phyloP scores from a whole-genome alignment of 2,329 filamentous ascomycete species.

The Aureobasidium subglaciale region DNA sequence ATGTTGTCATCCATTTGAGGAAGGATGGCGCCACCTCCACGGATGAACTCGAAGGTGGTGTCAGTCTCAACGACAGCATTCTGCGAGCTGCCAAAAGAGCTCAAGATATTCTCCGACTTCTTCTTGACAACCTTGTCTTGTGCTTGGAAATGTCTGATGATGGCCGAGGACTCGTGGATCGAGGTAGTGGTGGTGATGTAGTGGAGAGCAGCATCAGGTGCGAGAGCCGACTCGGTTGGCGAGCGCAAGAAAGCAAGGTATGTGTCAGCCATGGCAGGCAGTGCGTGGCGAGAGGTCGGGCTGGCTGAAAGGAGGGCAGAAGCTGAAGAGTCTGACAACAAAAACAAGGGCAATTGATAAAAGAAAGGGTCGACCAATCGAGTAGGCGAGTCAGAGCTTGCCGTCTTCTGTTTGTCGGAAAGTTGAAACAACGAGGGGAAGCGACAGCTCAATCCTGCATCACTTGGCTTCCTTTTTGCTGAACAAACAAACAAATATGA shows the following conservation, averaged over 20 bases:
- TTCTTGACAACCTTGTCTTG: constrained; percentile 71
- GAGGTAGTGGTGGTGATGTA: constrained; percentile 85
- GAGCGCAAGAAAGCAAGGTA: constrained; percentile 41
- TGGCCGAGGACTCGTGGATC: constrained; percentile 62
- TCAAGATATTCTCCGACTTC: constrained; percentile 71
- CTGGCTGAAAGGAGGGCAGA: not conserved
- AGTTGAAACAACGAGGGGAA: constrained; percentile 8
- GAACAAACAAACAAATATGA: not conserved
- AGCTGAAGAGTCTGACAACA: not conserved
- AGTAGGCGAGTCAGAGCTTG: not conserved
- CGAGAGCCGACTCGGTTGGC: constrained; percentile 37
- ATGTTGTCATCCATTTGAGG: constrained; percentile 93
- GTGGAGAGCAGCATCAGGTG: constrained; percentile 48
- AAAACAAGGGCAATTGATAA: not conserved
- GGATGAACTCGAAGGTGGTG: constrained; percentile 73
- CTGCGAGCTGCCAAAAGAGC: constrained; percentile 62
- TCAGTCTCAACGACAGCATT: constrained; percentile 71
- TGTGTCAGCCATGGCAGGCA: constrained; percentile 31
- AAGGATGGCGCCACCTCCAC: constrained; percentile 76
- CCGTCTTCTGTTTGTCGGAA: not conserved
- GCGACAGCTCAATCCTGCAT: not conserved
- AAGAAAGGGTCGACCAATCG: not conserved
- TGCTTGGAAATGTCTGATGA: constrained; percentile 72
- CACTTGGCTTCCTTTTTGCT: not conserved
- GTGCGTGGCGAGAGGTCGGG: not conserved